phyloP scores from a whole-genome alignment of 306 rosid genomes.

The Rosa chinensis region DNA sequence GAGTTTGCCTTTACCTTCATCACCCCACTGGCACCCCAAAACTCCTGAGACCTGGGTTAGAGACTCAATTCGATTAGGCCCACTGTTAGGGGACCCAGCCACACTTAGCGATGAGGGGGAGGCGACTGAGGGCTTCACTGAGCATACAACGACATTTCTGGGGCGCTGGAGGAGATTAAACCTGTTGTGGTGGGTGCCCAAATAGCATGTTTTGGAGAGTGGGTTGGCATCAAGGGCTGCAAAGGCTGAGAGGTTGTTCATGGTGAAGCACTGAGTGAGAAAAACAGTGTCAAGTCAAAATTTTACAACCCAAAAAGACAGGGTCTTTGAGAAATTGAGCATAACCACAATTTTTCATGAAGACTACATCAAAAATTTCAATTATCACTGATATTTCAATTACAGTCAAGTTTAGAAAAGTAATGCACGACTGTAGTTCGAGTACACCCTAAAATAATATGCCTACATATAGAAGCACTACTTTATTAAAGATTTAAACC shows the following conservation, averaged over 20 bases:
- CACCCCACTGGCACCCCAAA: conserved; percentile 95
- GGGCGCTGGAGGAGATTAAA: conserved; percentile 10
- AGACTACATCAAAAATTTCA: neutral
- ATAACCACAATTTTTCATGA: neutral
- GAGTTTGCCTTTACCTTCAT: conserved; percentile 96
- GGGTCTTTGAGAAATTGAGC: neutral
- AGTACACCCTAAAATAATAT: neutral
- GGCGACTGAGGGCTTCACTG: conserved; percentile 40
- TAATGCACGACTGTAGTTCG: neutral
- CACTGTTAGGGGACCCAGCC: conserved; percentile 34
- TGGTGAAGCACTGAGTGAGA: conserved; percentile 19
- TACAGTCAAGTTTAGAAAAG: neutral
- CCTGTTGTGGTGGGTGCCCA: conserved; percentile 13
- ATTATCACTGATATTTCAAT: neutral
- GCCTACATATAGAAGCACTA: neutral
- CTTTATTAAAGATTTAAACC: neutral
- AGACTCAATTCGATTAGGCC: conserved; percentile 53
- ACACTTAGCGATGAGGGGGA: conserved; percentile 52
- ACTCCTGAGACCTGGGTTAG: conserved; percentile 88
- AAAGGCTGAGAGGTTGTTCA: conserved; percentile 64
- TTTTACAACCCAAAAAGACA: neutral
- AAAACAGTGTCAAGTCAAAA: neutral
- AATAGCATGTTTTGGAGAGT: conserved; percentile 31
- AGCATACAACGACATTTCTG: conserved; percentile 44
- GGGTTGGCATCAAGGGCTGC: conserved; percentile 47